phyloP scores from a whole-genome alignment of 768 basidiomycete genomes.

The Pisolithus microcarpus region DNA sequence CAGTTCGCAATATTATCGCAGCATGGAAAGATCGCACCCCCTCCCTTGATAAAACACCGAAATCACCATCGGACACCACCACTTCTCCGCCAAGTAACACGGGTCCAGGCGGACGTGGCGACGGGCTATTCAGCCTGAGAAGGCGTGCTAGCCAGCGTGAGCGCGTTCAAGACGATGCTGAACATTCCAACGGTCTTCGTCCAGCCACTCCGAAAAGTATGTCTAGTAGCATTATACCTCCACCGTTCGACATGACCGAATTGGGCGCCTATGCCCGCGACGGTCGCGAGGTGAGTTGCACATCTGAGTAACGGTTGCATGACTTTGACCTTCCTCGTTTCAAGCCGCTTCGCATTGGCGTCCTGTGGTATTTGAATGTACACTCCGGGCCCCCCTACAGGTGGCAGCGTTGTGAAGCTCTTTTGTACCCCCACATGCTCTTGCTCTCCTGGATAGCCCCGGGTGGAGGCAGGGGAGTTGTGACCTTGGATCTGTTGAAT shows the following conservation, averaged over 20 bases:
- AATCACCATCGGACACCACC: slow-evolving; percentile 34
- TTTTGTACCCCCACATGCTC: slow-evolving; percentile 78
- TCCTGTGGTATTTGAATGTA: slow-evolving; percentile 89
- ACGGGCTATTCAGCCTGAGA: slow-evolving; percentile 29
- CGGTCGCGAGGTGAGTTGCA: slow-evolving; percentile 37
- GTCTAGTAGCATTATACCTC: slow-evolving; percentile 32
- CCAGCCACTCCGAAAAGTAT: slow-evolving; percentile 23
- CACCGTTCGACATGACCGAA: slow-evolving; percentile 42
- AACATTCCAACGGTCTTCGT: slow-evolving; percentile 7
- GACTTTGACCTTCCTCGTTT: slow-evolving; percentile 5
- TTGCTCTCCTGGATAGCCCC: slow-evolving; percentile 83
- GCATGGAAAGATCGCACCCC: slow-evolving; percentile 76
- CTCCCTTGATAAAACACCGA: slow-evolving; percentile 27
- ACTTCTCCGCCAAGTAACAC: slow-evolving; percentile 28
- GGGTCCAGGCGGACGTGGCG: slow-evolving; percentile 14
- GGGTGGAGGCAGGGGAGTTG: slow-evolving; percentile 76
- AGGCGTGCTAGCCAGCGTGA: slow-evolving; percentile 16
- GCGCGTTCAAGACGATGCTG: slow-evolving; percentile 5
- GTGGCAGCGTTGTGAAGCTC: slow-evolving; percentile 78
- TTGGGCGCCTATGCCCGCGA: slow-evolving; percentile 36
- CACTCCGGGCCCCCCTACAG: slow-evolving; percentile 72
- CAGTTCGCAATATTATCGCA: slow-evolving; percentile 71
- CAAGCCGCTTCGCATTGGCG: slow-evolving; percentile 82
- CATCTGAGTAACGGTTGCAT: not conserved
- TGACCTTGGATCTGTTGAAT: slow-evolving; percentile 80